Conservation (phyloP, 2,329 filamentous ascomycete genomes). For the Cercospora canescens region DNA sequence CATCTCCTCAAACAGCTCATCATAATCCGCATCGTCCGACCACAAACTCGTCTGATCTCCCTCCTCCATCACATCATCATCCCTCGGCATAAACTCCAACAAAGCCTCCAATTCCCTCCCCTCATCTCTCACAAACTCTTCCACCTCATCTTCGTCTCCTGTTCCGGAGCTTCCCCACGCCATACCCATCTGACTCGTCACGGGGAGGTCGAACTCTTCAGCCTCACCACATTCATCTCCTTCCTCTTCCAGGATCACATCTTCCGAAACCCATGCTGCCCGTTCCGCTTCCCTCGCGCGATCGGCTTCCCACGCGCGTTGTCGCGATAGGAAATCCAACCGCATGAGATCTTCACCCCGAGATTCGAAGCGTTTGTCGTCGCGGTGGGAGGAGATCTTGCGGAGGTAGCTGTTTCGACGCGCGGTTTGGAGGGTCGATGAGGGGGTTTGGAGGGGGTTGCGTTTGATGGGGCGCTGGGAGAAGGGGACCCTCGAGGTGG, state of each 20-base stretch:
- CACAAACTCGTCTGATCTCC: conserved; percentile 39
- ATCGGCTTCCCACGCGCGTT: conserved; percentile 47
- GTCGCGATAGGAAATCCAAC: conserved; percentile 46
- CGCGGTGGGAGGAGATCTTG: conserved; percentile 49
- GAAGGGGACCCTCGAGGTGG: conserved; percentile 4
- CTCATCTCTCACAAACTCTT: conserved; percentile 44
- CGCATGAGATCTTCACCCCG: conserved; percentile 52
- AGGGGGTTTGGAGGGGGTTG: background rate
- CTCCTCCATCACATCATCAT: conserved; percentile 16
- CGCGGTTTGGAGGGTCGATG: background rate
- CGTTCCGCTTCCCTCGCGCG: conserved; percentile 41
- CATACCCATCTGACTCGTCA: conserved; percentile 7
- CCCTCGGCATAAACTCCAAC: conserved; percentile 44
- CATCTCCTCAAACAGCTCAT: conserved; percentile 65
- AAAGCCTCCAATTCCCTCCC: conserved; percentile 48
- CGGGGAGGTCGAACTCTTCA: conserved; percentile 21
- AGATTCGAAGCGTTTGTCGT: conserved; percentile 48
- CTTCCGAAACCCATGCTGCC: background rate
- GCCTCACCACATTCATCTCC: conserved; percentile 28
- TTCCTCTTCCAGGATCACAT: conserved; percentile 29
- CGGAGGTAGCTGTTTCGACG: conserved; percentile 68
- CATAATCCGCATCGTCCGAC: conserved; percentile 63
- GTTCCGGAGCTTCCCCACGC: background rate
- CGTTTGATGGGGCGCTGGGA: conserved; percentile 11
- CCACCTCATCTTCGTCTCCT: conserved; percentile 34